Evolutionary conservation across 2,329 filamentous ascomycete genomes (phyloP).

Genomic region (Penicillium italicum): DNA sequence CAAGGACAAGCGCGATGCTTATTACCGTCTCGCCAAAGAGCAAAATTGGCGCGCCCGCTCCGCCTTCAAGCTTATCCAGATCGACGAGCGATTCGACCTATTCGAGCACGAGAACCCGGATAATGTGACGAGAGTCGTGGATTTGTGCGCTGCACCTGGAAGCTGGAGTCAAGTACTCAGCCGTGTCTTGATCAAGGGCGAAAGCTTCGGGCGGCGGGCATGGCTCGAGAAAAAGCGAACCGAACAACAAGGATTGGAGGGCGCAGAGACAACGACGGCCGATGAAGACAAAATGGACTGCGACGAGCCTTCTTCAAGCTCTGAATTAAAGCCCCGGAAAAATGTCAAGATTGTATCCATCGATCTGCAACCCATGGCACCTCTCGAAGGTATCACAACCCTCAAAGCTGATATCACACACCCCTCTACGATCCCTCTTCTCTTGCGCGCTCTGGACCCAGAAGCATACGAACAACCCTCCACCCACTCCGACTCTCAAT

Average conservation of each 20-base stretch:
- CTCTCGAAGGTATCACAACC: conserved; percentile 85
- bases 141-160: conserved; percentile 90
- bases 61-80: conserved; percentile 93
- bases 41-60: conserved; percentile 97
- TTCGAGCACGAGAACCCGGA: conserved; percentile 61
- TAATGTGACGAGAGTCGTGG: conserved; percentile 85
- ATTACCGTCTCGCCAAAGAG: conserved; percentile 96
- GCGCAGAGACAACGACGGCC: conserved; percentile 13
- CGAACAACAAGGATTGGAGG: conserved; percentile 40
- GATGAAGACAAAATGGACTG: conserved; percentile 23
- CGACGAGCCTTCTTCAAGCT: conserved; percentile 26
- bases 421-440: conserved; percentile 85
- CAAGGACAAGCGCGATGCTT: conserved; percentile 97
- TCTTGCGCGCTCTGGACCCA: conserved; percentile 79
- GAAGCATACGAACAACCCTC: conserved; percentile 52
- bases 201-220: conserved; percentile 78
- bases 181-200: conserved; percentile 85
- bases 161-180: conserved; percentile 98
- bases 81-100: conserved; percentile 93
- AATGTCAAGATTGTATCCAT: conserved; percentile 94
- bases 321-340: conserved; percentile 51
- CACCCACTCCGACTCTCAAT: conserved; percentile 28
- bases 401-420: conserved; percentile 96
- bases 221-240: conserved; percentile 81
- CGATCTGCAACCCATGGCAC: conserved; percentile 92